Base-by-base conservation (phyloP, 78 protist genomes). In the Diacronema lutheri region DNA sequence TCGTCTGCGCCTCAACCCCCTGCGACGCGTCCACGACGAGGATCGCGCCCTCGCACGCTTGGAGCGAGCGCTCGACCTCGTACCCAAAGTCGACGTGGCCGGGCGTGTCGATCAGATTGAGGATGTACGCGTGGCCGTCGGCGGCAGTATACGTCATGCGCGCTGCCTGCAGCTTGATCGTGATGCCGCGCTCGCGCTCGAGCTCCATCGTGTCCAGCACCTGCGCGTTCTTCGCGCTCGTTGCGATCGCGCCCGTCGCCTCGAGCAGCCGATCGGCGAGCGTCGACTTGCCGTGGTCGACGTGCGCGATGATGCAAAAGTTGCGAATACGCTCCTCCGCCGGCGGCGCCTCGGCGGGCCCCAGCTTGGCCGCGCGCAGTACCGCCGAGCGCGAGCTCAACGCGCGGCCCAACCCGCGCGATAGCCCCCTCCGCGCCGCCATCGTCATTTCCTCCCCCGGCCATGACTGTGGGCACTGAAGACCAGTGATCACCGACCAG, bases 31-130 rank as follows among this genome's bases (percentile, higher is more conserved):
- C 95, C 9, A 94, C 95, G 33, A 94, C 77, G 50, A 94, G 81
- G 60, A 94, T 41, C 50, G 93, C 97, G n/a, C 95, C 94, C 55
- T 93, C 90, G 66, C 93, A 91, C 23, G 96, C 97, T 65, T 86
- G 86, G 23, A 94, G 81, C 9, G 92, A 74, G 62, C 97, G 82
- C 2, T 90, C 74, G 23, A 71, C 97, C 50, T 94, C 97, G 84
- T 93, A 94, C 31, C 37, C 26, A 55, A 95, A 95, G 82, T 95
- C 97, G 16, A 95, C 96, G 85, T 95, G 97, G 21, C 97, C 97
- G 58, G 97, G 97, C 46, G 95, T 92, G 85, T 95, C 97, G 89
- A 95, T 93, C 35, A 95, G 89, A 68, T 95, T 95, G 35, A 95
- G 56, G 58, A 95, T 14, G 76, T 87, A 93, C 12, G 46, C 25